Conservation (phyloP, 768 basidiomycete species). For the Albatrellus ellisii region DNA sequence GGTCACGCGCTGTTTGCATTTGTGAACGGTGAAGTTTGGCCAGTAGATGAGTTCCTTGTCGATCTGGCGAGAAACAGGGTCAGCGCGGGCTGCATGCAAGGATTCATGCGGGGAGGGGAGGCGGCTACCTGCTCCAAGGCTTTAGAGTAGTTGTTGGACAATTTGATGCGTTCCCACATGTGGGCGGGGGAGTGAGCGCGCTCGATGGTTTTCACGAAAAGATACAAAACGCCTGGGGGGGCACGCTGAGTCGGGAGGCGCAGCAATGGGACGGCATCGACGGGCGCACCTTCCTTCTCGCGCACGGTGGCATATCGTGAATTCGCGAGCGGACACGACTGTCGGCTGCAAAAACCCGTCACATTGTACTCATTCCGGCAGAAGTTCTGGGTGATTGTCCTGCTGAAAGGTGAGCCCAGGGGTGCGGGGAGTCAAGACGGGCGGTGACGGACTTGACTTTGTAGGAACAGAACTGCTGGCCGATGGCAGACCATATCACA, state of each 20-base stretch:
- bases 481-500: constrained; percentile 95
- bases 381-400: constrained; percentile 93
- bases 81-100: too few species aligned
- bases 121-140: constrained; percentile 86
- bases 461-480: constrained; percentile 93
- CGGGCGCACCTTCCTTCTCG: constrained; percentile 71
- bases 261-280: constrained; percentile 3
- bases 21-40: constrained; percentile 96
- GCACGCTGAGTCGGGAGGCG: too few species aligned
- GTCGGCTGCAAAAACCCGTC: constrained; percentile 87
- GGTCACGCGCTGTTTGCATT: constrained; percentile 97
- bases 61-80: constrained; percentile 47
- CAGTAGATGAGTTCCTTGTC: constrained; percentile 94
- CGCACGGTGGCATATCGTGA: constrained; percentile 97
- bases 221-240: constrained; percentile 64
- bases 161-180: constrained; percentile 95
- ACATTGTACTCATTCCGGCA: constrained; percentile 99
- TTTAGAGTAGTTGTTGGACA: constrained; percentile 90
- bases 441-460: constrained; percentile 83
- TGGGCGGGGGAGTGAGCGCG: constrained; percentile 90
- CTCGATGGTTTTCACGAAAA: constrained; percentile 97
- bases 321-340: constrained; percentile 97
- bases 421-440: background rate
- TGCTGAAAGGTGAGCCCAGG: constrained; percentile 20
- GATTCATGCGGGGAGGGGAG: too few species aligned